Evolutionary conservation across 2,329 filamentous ascomycete species (phyloP).

Genomic region (Apiospora kogelbergensis): DNA sequence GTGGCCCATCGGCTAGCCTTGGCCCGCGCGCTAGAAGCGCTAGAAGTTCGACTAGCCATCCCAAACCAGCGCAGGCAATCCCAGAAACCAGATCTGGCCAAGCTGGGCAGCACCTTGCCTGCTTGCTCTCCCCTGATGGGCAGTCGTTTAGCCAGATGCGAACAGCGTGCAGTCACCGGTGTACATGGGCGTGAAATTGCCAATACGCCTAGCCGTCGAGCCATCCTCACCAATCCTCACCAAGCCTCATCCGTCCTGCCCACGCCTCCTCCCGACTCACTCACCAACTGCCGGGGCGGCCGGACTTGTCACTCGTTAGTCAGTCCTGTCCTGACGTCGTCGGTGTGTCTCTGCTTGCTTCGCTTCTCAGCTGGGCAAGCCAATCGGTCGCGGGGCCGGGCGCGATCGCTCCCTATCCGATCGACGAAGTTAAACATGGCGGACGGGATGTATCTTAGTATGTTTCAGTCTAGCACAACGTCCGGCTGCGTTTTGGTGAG

Average conservation of each 20-base stretch:
- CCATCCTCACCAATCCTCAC: too few relatives aligned
- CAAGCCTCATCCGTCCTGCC: too few relatives aligned
- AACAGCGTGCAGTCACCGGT: background rate
- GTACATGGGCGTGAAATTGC: background rate
- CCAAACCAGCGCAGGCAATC: background rate
- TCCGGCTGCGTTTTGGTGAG: too few relatives aligned
- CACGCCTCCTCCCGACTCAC: background rate
- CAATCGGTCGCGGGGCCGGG: background rate
- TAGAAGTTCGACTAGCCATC: background rate
- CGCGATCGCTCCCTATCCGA: background rate
- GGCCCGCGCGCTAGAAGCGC: background rate
- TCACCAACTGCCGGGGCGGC: background rate
- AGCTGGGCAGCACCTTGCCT: too few relatives aligned
- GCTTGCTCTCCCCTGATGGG: too few relatives aligned
- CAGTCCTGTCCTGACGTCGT: too few relatives aligned
- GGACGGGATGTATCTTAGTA: too few relatives aligned
- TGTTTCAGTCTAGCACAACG: too few relatives aligned
- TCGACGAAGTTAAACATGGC: background rate
- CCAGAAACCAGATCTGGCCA: background rate
- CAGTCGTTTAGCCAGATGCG: background rate
- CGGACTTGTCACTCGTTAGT: background rate
- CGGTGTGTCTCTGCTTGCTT: too few relatives aligned
- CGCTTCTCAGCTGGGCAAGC: background rate
- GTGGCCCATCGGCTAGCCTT: background rate
- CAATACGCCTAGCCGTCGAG: background rate